phyloP scores from a whole-genome alignment of 139 green algal species.

The Spirogloea muscicola region DNA sequence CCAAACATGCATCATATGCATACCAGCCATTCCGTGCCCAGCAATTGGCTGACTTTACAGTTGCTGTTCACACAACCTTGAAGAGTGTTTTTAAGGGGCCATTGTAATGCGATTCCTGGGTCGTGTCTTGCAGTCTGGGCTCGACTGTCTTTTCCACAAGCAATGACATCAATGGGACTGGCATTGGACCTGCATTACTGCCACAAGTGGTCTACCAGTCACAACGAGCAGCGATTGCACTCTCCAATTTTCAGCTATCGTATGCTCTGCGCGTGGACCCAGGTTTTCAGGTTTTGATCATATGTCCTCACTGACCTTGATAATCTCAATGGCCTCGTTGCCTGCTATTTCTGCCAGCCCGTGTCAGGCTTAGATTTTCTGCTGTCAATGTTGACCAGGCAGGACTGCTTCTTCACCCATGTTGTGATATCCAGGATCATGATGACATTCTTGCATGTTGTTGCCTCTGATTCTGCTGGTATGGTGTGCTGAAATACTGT shows the following conservation, averaged over 20 bases:
- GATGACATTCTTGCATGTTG: neutral
- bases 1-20: no score
- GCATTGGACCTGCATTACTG: neutral
- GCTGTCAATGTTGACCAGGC: neutral
- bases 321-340: no score
- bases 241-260: neutral
- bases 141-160: neutral
- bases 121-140: neutral
- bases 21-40: no score
- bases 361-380: neutral
- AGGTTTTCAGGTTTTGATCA: neutral
- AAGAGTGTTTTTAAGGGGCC: no score
- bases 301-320: no score
- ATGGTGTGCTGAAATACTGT: neutral
- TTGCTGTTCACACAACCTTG: no score
- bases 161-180: neutral
- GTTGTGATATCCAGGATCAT: no score
- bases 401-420: no score
- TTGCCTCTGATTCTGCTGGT: neutral
- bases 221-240: neutral
- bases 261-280: neutral
- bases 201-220: neutral
- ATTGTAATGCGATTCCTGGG: no score
- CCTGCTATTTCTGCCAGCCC: neutral
- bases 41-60: no score